A percentile compares a stretch with the other conserved stretches of the same genome.
Evolutionary conservation across 306 rosid genomes (phyloP).

Genomic region (Oxytropis ochrocephala): DNA sequence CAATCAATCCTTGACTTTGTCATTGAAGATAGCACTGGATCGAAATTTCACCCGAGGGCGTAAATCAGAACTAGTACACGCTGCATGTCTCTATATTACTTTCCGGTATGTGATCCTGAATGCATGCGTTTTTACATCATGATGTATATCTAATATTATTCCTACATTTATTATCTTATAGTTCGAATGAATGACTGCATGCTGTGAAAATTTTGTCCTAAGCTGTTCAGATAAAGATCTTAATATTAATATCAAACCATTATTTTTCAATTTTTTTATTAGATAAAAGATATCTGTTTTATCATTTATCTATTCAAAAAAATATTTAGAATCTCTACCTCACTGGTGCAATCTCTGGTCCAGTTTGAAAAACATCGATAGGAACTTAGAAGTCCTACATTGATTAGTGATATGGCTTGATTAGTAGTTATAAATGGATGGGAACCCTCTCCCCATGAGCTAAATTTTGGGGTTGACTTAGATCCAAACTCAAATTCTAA

Average conservation of each 20-base stretch:
- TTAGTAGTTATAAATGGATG: no score
- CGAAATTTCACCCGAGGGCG: slow-evolving; percentile 74
- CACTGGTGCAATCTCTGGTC: no score
- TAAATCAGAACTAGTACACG: slow-evolving; percentile 58
- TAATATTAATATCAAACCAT: slow-evolving; percentile 2
- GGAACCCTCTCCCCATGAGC: no score
- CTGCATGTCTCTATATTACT: slow-evolving; percentile 82
- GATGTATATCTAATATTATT: background rate
- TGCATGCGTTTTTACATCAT: background rate
- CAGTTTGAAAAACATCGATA: no score
- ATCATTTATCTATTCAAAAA: background rate
- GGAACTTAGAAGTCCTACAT: no score
- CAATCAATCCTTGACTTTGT: slow-evolving; percentile 15
- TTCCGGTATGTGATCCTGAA: slow-evolving; percentile 48
- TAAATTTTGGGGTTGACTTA: no score
- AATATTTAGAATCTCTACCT: no score
- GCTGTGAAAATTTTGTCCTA: background rate
- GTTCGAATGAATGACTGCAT: background rate
- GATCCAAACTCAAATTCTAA: no score
- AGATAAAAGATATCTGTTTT: background rate
- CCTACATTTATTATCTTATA: background rate
- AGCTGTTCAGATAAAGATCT: background rate
- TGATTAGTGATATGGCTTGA: no score
- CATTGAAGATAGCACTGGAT: slow-evolving; percentile 61
- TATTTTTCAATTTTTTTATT: background rate